A percentile compares a stretch with the other conserved stretches of the same genome.
phyloP scores from a whole-genome alignment of 306 rosid species.

The Dalbergia oliveri region DNA sequence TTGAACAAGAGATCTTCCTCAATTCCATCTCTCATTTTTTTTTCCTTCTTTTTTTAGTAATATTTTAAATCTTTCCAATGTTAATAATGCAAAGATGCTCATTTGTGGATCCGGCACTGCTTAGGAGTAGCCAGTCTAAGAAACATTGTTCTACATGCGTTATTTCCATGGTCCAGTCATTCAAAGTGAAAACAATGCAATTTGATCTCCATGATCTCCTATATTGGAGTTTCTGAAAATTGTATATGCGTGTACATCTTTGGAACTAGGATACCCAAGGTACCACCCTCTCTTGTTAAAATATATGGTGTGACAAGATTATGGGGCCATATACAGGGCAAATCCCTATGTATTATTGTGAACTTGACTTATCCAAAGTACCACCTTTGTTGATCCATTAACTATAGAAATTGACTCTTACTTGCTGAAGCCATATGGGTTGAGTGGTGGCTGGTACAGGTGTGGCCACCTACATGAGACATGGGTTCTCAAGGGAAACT shows the following conservation, averaged over 20 bases:
- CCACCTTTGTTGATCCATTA: constrained; percentile 40
- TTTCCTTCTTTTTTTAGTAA: no score
- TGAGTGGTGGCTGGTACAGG: not conserved
- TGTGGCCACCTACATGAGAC: constrained; percentile 47
- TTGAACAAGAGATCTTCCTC: no score
- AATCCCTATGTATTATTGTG: not conserved
- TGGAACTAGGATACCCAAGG: constrained; percentile 8
- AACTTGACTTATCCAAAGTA: constrained; percentile 18
- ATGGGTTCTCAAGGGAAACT: constrained; percentile 44
- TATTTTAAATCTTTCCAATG: no score
- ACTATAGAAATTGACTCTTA: constrained; percentile 39
- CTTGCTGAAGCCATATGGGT: not conserved
- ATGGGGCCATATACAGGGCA: not conserved
- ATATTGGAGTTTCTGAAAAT: not conserved
- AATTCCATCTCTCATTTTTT: no score
- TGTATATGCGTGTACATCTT: no score
- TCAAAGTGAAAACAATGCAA: not conserved
- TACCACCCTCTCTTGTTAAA: not conserved
- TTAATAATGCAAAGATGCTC: no score
- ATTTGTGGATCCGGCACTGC: no score
- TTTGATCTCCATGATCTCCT: not conserved
- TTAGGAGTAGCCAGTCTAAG: no score
- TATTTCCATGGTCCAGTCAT: not conserved
- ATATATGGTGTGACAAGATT: constrained; percentile 10
- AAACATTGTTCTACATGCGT: not conserved